Base-by-base conservation (phyloP, 306 rosid species). In the Parietaria judaica region DNA sequence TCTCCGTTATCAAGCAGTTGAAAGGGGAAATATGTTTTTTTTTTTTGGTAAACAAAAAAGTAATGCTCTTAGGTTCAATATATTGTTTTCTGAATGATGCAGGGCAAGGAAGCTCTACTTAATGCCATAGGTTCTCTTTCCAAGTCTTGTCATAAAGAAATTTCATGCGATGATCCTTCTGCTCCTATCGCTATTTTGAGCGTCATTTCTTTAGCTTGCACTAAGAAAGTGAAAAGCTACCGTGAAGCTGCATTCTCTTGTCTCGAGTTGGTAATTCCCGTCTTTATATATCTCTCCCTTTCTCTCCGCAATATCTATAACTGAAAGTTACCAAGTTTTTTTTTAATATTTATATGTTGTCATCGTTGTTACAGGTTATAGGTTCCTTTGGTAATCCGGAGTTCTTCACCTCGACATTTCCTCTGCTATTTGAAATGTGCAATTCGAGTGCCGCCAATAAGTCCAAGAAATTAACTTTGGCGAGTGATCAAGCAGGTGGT, bases 91-190 rank as follows among this genome's bases (percentile, higher is more conserved):
- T 73, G 70, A 44, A 54, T 63, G 10, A 51, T 70, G 59, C 96
- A 92, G 98, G 96, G 98, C 74, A 92, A 92, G 78, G 96, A 92
- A n/a, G 74, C 80, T 55, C 65, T 88, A 8, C 73, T 92, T 73
- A 56, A 75, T 59, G 96, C 98, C 31, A 60, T 92, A 65, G 92
- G 94, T 71, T 70, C 96, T 72, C 83, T 91, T 63, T 83, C 82
- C 61, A 67, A 80, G 74, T 83, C 95, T 62, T 83, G 95, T 81
- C 95, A 91, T 72, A 66, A 70, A 72, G 81, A 90, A 56, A 83
- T 91, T 68, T 77, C 75, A 6, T 50, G 77, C 36, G 66, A 75
- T 51, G 81, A 83, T 75, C 82, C 82, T 65, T 23, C 81, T 36
- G 66, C 82, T 65, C 80, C 91, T 60, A 66, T 66, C 80, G 84